phyloP scores from a whole-genome alignment of 2,329 filamentous ascomycete genomes.

The Ascochyta lentis region DNA sequence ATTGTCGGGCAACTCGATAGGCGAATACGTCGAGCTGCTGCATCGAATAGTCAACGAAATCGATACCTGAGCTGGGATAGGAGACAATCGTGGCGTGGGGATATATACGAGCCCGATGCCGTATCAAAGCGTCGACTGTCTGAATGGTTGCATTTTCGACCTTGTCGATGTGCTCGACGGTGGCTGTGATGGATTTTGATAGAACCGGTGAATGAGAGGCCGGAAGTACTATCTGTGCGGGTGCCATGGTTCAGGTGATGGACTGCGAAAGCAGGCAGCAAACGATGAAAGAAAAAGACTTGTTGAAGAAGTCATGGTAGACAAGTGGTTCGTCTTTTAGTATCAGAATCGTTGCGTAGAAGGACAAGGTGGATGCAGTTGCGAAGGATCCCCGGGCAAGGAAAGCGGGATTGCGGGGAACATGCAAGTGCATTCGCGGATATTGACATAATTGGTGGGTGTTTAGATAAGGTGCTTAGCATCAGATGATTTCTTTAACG shows the following conservation, averaged over 20 bases:
- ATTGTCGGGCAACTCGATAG: slow-evolving; percentile 33
- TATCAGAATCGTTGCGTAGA: not conserved
- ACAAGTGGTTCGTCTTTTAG: not conserved
- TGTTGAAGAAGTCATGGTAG: not conserved
- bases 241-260: slow-evolving; percentile 21
- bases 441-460: not conserved
- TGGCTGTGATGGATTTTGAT: slow-evolving; percentile 1
- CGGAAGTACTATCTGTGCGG: slow-evolving; percentile 27
- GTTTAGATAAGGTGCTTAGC: too few species aligned
- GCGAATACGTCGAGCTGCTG: slow-evolving; percentile 55
- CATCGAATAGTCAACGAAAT: slow-evolving; percentile 57
- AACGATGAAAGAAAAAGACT: not conserved
- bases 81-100: slow-evolving; percentile 50
- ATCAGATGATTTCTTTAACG: not conserved
- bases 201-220: slow-evolving; percentile 4
- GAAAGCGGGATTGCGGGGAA: not conserved
- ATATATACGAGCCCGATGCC: slow-evolving; percentile 46
- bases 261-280: not conserved
- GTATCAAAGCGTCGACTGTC: slow-evolving; percentile 51
- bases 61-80: slow-evolving; percentile 54
- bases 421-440: not conserved
- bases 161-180: not conserved
- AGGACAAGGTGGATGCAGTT: not conserved
- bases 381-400: not conserved
- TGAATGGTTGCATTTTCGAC: slow-evolving; percentile 17